Evolutionary conservation across 345 rosid genomes (phyloP).

Genomic region (Camelina laxa): DNA sequence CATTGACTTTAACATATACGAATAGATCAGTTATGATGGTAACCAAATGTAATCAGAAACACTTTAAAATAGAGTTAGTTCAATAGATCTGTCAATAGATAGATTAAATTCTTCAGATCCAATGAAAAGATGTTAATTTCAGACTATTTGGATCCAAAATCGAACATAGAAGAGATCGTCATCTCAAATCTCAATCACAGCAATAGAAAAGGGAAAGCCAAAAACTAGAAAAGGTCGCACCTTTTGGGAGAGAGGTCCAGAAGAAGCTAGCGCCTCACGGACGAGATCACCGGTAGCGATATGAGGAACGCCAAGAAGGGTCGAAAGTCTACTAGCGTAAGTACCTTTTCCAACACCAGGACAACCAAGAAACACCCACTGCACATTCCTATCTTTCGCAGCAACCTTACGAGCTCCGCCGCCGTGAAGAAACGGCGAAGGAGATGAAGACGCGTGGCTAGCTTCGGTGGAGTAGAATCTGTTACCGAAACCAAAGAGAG

Average conservation of each 20-base stretch:
- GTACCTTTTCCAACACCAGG: constrained; percentile 99
- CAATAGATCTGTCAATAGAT: constrained; percentile 22
- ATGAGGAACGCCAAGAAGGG: constrained; percentile 84
- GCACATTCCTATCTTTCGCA: constrained; percentile 67
- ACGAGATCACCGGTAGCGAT: constrained; percentile 99
- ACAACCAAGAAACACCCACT: constrained; percentile 94
- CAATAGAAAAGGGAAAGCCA: neutral
- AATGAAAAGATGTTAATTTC: neutral
- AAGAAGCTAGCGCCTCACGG: constrained; percentile 80
- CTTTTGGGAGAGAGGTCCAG: constrained; percentile 77
- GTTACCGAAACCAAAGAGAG: constrained; percentile 38
- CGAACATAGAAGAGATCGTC: neutral
- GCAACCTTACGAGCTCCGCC: constrained; percentile 43
- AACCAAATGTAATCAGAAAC: neutral
- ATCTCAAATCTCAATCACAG: neutral
- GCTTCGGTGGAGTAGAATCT: constrained; percentile 37
- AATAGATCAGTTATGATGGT: constrained; percentile 12
- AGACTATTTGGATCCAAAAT: neutral
- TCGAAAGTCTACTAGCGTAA: constrained; percentile 88
- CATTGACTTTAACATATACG: constrained; percentile 1
- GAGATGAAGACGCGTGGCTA: constrained; percentile 8
- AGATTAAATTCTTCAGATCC: constrained; percentile 17
- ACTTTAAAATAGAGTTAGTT: neutral
- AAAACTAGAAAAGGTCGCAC: constrained; percentile 33
- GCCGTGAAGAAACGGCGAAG: constrained; percentile 41